Conservation (phyloP, 2,329 filamentous ascomycete species). For the Xylaria sp. region DNA sequence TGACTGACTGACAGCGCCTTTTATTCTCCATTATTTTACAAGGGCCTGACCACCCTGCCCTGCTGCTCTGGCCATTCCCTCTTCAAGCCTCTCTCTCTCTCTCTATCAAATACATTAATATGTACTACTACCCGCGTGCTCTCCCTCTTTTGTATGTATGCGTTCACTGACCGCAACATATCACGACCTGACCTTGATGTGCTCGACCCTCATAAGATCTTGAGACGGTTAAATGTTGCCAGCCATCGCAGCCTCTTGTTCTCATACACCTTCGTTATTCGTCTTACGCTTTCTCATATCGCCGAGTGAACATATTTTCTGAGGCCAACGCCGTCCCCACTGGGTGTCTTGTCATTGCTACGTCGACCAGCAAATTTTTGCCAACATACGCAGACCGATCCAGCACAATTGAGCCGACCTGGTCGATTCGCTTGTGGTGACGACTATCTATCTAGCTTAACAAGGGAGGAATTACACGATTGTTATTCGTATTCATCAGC, state of each 20-base stretch:
- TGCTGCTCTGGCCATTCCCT: conserved; percentile 20
- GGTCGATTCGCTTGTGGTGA: conserved; percentile 17
- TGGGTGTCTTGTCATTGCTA: not conserved
- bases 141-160: conserved; percentile 13
- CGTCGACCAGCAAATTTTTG: not conserved
- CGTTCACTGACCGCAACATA: conserved; percentile 21
- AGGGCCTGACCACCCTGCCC: conserved; percentile 12
- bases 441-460: conserved; percentile 17
- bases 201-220: conserved; percentile 18
- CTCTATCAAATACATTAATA: conserved; percentile 31
- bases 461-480: not conserved
- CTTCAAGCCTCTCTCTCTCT: conserved; percentile 21
- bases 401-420: conserved; percentile 8
- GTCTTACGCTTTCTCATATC: conserved; percentile 3
- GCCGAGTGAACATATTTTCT: conserved; percentile 19
- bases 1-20: conserved; percentile 28
- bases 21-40: conserved; percentile 21
- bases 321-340: not conserved
- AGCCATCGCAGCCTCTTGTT: conserved; percentile 23
- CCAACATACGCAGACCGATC: not conserved
- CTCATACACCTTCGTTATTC: conserved; percentile 18
- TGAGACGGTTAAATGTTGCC: conserved; percentile 15
- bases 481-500: conserved; percentile 15
- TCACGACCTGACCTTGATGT: conserved; percentile 25
- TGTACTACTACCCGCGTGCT: conserved; percentile 33